Percentiles rank a stretch among this genome's conserved stretches.
phyloP scores from a whole-genome alignment of 2,329 filamentous ascomycete species.

The Trichoderma atroviride region DNA sequence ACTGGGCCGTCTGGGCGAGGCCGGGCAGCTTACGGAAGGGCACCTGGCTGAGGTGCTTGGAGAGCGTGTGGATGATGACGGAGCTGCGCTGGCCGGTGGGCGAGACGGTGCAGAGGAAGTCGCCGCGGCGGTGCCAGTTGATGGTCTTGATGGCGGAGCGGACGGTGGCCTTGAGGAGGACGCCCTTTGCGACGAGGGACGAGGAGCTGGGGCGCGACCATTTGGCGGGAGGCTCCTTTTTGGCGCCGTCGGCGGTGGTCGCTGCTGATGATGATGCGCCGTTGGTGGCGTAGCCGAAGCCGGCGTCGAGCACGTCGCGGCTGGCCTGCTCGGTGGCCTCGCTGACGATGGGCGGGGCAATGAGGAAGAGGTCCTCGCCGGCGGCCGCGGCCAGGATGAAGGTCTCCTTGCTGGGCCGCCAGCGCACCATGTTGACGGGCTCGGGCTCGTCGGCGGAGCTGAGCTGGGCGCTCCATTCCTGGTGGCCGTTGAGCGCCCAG shows the following conservation, averaged over 20 bases:
- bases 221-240: slow-evolving; percentile 75
- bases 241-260: slow-evolving; percentile 56
- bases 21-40: slow-evolving; percentile 81
- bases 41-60: slow-evolving; percentile 91
- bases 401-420: slow-evolving; percentile 82
- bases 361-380: slow-evolving; percentile 83
- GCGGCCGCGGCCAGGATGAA: slow-evolving; percentile 81
- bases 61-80: slow-evolving; percentile 91
- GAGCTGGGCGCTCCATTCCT: slow-evolving; percentile 82
- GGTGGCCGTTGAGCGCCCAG: slow-evolving; percentile 88
- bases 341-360: slow-evolving; percentile 74
- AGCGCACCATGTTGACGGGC: slow-evolving; percentile 82
- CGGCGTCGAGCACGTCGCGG: slow-evolving; percentile 76
- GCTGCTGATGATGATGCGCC: slow-evolving; percentile 54
- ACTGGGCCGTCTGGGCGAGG: slow-evolving; percentile 82
- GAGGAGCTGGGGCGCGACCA: slow-evolving; percentile 78
- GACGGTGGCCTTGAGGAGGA: slow-evolving; percentile 79
- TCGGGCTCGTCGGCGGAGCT: slow-evolving; percentile 63
- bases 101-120: slow-evolving; percentile 92
- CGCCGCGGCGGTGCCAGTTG: slow-evolving; percentile 90
- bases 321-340: slow-evolving; percentile 74
- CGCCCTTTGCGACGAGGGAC: slow-evolving; percentile 73
- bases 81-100: slow-evolving; percentile 76
- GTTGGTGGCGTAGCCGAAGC: slow-evolving; percentile 89
- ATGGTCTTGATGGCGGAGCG: slow-evolving; percentile 82